Evolutionary conservation across 768 basidiomycete species (phyloP).

Genomic region (Podaxis rugospora): DNA sequence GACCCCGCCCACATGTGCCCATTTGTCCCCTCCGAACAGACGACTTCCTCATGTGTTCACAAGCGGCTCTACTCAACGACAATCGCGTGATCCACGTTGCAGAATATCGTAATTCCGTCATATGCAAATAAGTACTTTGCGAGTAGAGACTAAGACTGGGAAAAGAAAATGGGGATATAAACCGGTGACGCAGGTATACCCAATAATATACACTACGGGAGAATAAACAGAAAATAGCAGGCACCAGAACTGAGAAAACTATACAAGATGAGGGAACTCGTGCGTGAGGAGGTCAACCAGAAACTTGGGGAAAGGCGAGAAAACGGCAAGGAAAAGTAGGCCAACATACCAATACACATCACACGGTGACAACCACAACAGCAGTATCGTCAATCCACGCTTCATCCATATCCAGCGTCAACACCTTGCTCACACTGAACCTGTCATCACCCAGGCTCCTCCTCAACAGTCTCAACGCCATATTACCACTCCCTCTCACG

Average conservation of each 20-base stretch:
- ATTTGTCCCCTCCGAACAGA: no score
- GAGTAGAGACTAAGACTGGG: background rate
- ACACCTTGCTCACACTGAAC: slow-evolving; percentile 46
- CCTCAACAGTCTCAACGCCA: slow-evolving; percentile 56
- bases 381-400: slow-evolving; percentile 70
- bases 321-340: background rate
- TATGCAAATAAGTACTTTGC: background rate
- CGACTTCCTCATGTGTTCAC: background rate
- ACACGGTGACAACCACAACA: slow-evolving; percentile 41
- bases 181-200: background rate
- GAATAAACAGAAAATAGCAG: background rate
- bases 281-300: background rate
- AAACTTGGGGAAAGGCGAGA: background rate
- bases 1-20: background rate
- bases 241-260: background rate
- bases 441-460: slow-evolving; percentile 51
- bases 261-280: background rate
- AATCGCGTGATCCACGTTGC: background rate
- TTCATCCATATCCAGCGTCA: slow-evolving; percentile 61
- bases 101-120: background rate
- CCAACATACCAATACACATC: background rate
- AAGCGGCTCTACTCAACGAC: background rate
- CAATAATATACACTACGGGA: background rate
- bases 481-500: slow-evolving; percentile 27
- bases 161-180: background rate